Evolutionary conservation across 1,284 basidiomycete genomes (phyloP).

Genomic region (Marasmius fiardii): DNA sequence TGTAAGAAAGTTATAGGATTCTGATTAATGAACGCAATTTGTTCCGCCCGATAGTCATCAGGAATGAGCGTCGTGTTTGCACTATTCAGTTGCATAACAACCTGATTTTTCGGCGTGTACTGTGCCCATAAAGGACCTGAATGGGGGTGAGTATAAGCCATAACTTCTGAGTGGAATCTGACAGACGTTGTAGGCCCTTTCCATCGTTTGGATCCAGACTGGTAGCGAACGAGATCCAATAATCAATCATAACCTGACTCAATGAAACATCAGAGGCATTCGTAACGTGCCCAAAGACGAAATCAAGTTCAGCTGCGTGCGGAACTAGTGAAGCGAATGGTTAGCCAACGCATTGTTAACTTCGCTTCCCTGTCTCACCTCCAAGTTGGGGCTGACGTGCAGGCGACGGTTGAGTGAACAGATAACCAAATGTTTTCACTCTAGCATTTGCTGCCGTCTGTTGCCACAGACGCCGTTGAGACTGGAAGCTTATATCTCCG

Average conservation of each 20-base stretch:
- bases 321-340: background rate
- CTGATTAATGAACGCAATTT: slow-evolving; percentile 35
- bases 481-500: slow-evolving; percentile 40
- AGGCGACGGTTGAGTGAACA: slow-evolving; percentile 43
- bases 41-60: slow-evolving; percentile 31
- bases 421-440: slow-evolving; percentile 43
- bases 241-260: slow-evolving; percentile 45
- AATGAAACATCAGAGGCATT: slow-evolving; percentile 22
- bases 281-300: slow-evolving; percentile 11
- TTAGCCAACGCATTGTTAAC: background rate
- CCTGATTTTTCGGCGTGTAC: slow-evolving; percentile 29
- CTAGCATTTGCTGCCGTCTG: slow-evolving; percentile 33
- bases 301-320: background rate
- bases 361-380: slow-evolving; percentile 28
- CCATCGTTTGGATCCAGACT: slow-evolving; percentile 48
- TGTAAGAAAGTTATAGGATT: slow-evolving; percentile 25
- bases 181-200: slow-evolving; percentile 31
- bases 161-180: slow-evolving; percentile 4
- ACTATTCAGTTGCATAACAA: slow-evolving; percentile 35
- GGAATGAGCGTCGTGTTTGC: slow-evolving; percentile 33
- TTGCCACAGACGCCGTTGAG: slow-evolving; percentile 38
- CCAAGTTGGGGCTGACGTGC: slow-evolving; percentile 29
- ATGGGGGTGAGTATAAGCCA: background rate
- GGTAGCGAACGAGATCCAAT: slow-evolving; percentile 51
- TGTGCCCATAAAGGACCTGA: slow-evolving; percentile 35